Evolutionary conservation across 2,329 filamentous ascomycete species (phyloP), one percentile per base, ranked within the genome.

Genomic region (Fusarium bactridioides): DNA sequence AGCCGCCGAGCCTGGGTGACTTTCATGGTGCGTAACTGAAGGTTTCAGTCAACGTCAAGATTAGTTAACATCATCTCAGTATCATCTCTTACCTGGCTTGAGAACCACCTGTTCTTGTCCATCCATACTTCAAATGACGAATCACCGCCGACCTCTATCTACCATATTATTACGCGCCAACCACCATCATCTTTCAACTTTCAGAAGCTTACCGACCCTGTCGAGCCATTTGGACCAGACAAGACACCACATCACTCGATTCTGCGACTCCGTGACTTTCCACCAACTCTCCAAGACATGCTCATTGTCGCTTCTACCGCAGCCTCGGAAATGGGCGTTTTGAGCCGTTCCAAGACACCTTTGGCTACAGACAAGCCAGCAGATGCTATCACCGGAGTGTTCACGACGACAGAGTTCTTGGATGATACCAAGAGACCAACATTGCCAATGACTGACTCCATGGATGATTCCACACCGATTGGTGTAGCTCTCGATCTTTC

Each of bases 401-500:
- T 95, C 78, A 92, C 92, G 5, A 90, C 89, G 56, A 94, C 92
- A 13, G 91, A 89, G 77, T 87, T 93, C 78, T 86, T 89, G 40
- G 91, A 93, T 78, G 95, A 97, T 78, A 90, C 90, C 4, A 89
- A 89, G 71, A 88, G 93, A 70, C 94, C 95, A 8, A 89, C 90
- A 47, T 84, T 98, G 29, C 94, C 94, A 3, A 88, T 94, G 84
- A 88, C 86, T 5, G 87, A 87, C 38, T 79, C 78, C 25, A 83
- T 82, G 80, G 84, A 89, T 64, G 87, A 86, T 21, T 95, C 96
- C 57, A 95, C 94, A 2, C 89, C 94, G 1, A 89, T 98, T 74
- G 96, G 96, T 54, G 86, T 94, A 72, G 90, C 90, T 1, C 81
- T 98, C 50, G 96, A 99, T 80, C 83, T 98, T n/a, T 97, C 95